Evolutionary conservation across 106 monocot species (phyloP), one percentile per base, ranked within the genome.

Genomic region (Phalaenopsis aphrodite): DNA sequence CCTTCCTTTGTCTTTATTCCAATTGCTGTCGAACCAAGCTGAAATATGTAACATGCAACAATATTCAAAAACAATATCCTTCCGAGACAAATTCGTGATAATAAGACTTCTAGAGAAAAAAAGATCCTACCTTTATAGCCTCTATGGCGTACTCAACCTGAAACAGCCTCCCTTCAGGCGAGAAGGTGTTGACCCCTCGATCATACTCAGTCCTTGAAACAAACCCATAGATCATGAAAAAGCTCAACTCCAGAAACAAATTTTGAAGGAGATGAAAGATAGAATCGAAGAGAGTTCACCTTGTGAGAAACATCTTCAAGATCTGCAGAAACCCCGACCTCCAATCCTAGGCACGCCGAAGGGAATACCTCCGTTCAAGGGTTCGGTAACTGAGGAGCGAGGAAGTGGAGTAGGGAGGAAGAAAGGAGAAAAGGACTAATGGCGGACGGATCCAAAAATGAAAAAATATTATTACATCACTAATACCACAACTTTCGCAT

Each of bases 61-160:
- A 71, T 71, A 38, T 38, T 38, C 30, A 14, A 71, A 19, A 71
- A 15, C 71, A 30, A 24, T 21, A 24, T 8, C 11, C 68, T 8
- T 71, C 15, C 38, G 41, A 71, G 37, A 71, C 14, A 36, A 15
- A 38, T 71, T 71, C n/a, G 12, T 12, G 52, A 39, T 42, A 64
- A 41, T 36, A 80, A 56, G 38, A 58, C 8, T 55, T 75, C 66
- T 41, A 17, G 39, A 30, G 30, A 30, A 57, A 85, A 69, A 52
- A 52, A 52, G 2, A 15, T 15, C 12, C 52, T 52, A 52, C 96
- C 96, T 96, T 96, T 83, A 96, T 96, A 56, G 93, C 93, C 83
- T 96, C 96, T 69, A 96, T 96, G 56, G 96, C 96, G 80, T 96
- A 96, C 77, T 96, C 96, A 78, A 96, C 93, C 87, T 96, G 96